Conservation (phyloP, 441 rosid genomes). For the Capsella rubella region DNA sequence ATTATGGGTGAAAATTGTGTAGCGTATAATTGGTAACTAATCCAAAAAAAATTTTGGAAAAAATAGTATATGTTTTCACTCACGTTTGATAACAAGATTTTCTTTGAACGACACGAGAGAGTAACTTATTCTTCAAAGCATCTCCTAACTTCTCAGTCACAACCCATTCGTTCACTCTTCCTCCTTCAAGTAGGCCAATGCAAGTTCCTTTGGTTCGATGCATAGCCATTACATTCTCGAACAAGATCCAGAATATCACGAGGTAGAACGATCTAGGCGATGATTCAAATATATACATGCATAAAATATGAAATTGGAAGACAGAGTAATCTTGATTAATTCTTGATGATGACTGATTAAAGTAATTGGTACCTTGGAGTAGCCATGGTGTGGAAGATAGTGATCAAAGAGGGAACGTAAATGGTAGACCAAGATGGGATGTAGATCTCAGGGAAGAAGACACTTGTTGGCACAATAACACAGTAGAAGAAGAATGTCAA, state of each 20-base stretch:
- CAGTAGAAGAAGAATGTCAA: constrained; percentile 48
- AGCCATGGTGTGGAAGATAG: constrained; percentile 53
- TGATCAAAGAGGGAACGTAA: constrained; percentile 53
- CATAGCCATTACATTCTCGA: constrained; percentile 59
- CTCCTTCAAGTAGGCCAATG: constrained; percentile 58
- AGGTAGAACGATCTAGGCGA: constrained; percentile 50
- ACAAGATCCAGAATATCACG: constrained; percentile 53
- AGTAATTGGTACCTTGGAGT: constrained; percentile 45
- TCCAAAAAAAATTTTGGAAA: neutral
- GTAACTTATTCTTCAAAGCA: constrained; percentile 41
- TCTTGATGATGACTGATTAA: too few relatives aligned
- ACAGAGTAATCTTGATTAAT: neutral
- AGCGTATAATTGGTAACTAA: neutral
- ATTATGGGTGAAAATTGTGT: neutral
- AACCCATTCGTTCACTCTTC: constrained; percentile 58
- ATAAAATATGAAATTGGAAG: neutral
- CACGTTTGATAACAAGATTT: constrained; percentile 37
- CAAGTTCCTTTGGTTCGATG: constrained; percentile 56
- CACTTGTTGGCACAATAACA: constrained; percentile 47
- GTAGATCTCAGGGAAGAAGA: constrained; percentile 56
- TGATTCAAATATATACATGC: too few relatives aligned
- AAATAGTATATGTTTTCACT: constrained; percentile 24
- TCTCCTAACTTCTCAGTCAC: constrained; percentile 59
- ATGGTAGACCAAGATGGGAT: constrained; percentile 62
- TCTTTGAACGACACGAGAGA: constrained; percentile 43